Percentiles rank a stretch among this genome's conserved stretches.
These are phyloP conservation scores for Calonectria hongkongensis DNA, from an alignment of 2,329 filamentous ascomycete genomes.

Conservation along the genomic window DNA sequence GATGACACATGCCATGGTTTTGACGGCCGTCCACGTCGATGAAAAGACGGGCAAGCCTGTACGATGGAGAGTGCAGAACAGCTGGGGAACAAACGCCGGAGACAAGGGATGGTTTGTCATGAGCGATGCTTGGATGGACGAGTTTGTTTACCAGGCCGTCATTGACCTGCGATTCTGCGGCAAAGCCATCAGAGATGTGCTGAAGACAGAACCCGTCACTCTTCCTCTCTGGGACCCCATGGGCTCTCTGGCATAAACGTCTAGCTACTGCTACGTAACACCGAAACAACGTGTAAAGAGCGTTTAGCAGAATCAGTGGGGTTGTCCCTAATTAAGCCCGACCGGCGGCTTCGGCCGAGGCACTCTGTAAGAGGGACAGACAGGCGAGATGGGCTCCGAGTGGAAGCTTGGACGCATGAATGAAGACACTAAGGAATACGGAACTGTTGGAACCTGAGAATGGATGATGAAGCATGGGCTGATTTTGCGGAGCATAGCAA, in stretches of 20 bases:
- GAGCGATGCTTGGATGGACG: conserved; percentile 86
- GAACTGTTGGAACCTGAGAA: conserved; percentile 31
- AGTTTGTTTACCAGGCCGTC: conserved; percentile 91
- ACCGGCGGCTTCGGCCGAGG: conserved; percentile 26
- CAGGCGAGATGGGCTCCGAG: conserved; percentile 4
- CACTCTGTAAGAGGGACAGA: conserved; percentile 7
- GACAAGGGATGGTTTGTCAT: conserved; percentile 92
- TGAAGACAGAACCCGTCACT: conserved; percentile 81
- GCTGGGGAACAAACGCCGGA: conserved; percentile 83
- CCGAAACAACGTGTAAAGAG: background rate
- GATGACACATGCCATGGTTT: conserved; percentile 96
- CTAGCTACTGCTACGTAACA: background rate
- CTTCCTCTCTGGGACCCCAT: conserved; percentile 88
- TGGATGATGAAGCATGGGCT: conserved; percentile 39
- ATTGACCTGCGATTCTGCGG: conserved; percentile 82
- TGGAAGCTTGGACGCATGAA: conserved; percentile 26
- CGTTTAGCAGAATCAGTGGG: background rate
- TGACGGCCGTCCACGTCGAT: conserved; percentile 89
- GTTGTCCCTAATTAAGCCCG: background rate
- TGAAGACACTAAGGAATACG: conserved; percentile 20
- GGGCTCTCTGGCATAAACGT: conserved; percentile 78
- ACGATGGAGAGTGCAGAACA: conserved; percentile 92
- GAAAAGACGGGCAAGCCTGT: conserved; percentile 76
- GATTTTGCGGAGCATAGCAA: conserved; percentile 39
- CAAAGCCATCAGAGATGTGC: conserved; percentile 80